Evolutionary conservation across 2,329 filamentous ascomycete species (phyloP).

Genomic region (Phaeosphaeria sp.): DNA sequence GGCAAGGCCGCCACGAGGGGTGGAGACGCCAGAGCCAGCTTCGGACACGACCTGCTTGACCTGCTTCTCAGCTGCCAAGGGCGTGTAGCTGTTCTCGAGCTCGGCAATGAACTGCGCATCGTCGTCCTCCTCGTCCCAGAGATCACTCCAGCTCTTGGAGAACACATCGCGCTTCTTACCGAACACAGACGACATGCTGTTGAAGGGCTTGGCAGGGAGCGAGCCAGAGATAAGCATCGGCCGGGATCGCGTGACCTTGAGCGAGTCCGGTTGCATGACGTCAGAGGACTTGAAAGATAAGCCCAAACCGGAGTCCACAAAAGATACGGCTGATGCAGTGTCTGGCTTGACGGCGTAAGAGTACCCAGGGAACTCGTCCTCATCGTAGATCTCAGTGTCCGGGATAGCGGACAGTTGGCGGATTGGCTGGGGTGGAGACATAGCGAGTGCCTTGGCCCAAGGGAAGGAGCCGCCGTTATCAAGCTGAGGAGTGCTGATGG

Average conservation of each 20-base stretch:
- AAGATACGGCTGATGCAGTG: conserved; percentile 82
- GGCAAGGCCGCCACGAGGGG: conserved; percentile 59
- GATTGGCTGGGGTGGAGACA: conserved; percentile 71
- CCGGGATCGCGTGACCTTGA: conserved; percentile 64
- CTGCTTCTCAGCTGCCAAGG: conserved; percentile 36
- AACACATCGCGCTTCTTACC: conserved; percentile 78
- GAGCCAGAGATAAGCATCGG: conserved; percentile 82
- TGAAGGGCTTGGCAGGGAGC: conserved; percentile 70
- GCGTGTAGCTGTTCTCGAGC: conserved; percentile 65
- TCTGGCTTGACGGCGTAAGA: conserved; percentile 81
- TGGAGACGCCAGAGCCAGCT: conserved; percentile 54
- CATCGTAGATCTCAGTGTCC: conserved; percentile 76
- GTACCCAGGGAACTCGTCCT: conserved; percentile 81
- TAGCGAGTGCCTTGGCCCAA: conserved; percentile 90
- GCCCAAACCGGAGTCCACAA: conserved; percentile 81
- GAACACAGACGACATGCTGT: conserved; percentile 80
- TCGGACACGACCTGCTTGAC: conserved; percentile 49
- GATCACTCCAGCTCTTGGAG: conserved; percentile 99
- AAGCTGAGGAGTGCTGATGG: conserved; percentile 84
- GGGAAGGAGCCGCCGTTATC: conserved; percentile 83
- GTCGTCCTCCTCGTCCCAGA: conserved; percentile 97
- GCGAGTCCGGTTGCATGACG: conserved; percentile 56
- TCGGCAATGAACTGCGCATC: conserved; percentile 63
- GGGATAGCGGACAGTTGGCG: conserved; percentile 88
- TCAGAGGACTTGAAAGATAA: conserved; percentile 75